phyloP scores from a whole-genome alignment of 163 green algal genomes.

The Chloromonas sp. region DNA sequence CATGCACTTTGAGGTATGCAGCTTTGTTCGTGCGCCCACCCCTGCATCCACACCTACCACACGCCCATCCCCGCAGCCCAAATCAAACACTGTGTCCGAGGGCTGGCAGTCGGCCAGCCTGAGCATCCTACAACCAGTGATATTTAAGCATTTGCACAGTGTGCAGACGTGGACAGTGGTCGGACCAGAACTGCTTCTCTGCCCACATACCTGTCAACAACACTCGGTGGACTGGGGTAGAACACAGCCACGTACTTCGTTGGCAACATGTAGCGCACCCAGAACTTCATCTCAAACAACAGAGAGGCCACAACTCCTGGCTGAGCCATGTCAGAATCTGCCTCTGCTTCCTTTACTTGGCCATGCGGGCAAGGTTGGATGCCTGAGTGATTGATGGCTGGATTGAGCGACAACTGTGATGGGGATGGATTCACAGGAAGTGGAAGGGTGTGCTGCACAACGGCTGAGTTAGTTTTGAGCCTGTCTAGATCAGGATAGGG shows the following conservation, averaged over 20 bases:
- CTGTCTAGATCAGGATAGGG: too few relatives aligned
- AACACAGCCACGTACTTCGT: constrained; percentile 24
- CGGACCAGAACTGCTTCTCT: neutral
- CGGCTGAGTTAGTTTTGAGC: too few relatives aligned
- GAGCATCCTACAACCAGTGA: constrained; percentile 10
- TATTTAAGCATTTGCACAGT: neutral
- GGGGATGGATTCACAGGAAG: too few relatives aligned
- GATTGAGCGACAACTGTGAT: too few relatives aligned
- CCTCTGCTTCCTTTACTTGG: too few relatives aligned
- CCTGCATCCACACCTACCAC: constrained; percentile 2
- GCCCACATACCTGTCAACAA: neutral
- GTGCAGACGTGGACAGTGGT: constrained; percentile 2
- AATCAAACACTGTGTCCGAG: constrained; percentile 17
- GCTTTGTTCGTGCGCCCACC: too few relatives aligned
- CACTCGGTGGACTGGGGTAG: constrained; percentile 19
- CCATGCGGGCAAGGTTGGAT: too few relatives aligned
- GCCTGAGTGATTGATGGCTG: too few relatives aligned
- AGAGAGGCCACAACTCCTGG: neutral
- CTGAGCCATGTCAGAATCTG: neutral
- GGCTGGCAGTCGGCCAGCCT: constrained; percentile 10
- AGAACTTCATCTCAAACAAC: constrained; percentile 9
- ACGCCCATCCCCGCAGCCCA: constrained; percentile 23
- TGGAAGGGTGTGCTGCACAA: too few relatives aligned
- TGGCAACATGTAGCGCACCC: constrained; percentile 20
- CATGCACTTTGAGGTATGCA: too few relatives aligned